phyloP scores from a whole-genome alignment of 2,329 filamentous ascomycete genomes.

The Penicillium polonicum region DNA sequence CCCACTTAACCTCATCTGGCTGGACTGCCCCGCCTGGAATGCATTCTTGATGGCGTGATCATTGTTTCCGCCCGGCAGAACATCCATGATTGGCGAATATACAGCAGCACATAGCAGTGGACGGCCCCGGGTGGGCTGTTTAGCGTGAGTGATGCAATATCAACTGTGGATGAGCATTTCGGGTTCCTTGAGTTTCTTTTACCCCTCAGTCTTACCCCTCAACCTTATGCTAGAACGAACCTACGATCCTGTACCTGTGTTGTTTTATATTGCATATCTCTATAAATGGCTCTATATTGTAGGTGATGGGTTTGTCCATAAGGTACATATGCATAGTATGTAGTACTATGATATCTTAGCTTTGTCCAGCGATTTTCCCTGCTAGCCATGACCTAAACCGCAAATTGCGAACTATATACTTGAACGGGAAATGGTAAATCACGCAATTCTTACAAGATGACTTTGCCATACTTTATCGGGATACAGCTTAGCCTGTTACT shows the following conservation, averaged over 20 bases:
- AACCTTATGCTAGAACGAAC: not conserved
- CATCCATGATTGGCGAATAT: conserved; percentile 26
- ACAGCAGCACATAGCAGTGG: not conserved
- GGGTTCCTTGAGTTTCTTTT: not conserved
- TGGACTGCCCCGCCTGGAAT: not conserved
- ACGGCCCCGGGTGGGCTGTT: conserved; percentile 24
- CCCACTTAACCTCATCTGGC: not conserved
- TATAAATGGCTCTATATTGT: not conserved
- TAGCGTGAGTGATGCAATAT: conserved; percentile 16
- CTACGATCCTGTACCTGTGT: not conserved
- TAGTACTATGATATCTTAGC: not conserved
- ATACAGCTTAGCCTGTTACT: no score
- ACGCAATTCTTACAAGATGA: not conserved
- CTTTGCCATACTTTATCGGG: not conserved
- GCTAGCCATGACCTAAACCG: not conserved
- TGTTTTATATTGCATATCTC: not conserved
- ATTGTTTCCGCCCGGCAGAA: conserved; percentile 32
- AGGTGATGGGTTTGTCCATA: not conserved
- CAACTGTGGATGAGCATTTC: conserved; percentile 1
- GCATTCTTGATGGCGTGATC: conserved; percentile 27
- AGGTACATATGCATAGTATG: no score
- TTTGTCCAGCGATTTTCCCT: not conserved
- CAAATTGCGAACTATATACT: not conserved
- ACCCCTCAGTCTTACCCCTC: not conserved
- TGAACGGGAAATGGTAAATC: not conserved